Percentiles rank a stretch among this genome's conserved stretches.
These are phyloP conservation scores for Torulaspora quercuum DNA, from an alignment of 805 yeast genomes.

Conservation along the genomic window DNA sequence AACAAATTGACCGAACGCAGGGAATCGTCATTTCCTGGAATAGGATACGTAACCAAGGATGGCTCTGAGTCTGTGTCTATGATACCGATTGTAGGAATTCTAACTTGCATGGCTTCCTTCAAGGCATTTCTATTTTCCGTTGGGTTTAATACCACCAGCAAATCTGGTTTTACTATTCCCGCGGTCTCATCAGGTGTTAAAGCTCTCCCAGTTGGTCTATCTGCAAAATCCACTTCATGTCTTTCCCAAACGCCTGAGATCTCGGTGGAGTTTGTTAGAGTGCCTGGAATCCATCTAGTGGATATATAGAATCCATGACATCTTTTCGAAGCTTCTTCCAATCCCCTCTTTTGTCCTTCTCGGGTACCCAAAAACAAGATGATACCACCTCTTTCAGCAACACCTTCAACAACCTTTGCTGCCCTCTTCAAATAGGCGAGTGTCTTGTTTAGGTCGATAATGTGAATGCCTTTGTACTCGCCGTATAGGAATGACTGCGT, in stretches of 20 bases:
- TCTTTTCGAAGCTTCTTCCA: slow-evolving; percentile 76
- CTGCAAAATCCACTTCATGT: slow-evolving; percentile 73
- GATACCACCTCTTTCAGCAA: slow-evolving; percentile 80
- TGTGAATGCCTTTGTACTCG: slow-evolving; percentile 82
- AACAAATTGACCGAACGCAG: slow-evolving; percentile 75
- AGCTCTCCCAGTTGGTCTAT: slow-evolving; percentile 59
- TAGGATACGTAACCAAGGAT: slow-evolving; percentile 82
- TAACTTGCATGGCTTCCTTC: slow-evolving; percentile 71
- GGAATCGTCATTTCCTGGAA: slow-evolving; percentile 95
- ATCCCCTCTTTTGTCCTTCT: slow-evolving; percentile 68
- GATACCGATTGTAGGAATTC: slow-evolving; percentile 90
- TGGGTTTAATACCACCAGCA: slow-evolving; percentile 83
- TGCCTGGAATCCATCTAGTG: slow-evolving; percentile 91
- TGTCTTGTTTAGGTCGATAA: slow-evolving; percentile 87
- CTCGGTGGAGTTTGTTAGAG: slow-evolving; percentile 78
- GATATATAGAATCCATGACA: slow-evolving; percentile 77
- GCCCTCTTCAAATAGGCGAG: slow-evolving; percentile 73
- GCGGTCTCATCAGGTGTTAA: slow-evolving; percentile 49
- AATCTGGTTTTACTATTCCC: slow-evolving; percentile 76
- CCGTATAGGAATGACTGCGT: slow-evolving; percentile 88
- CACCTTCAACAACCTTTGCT: slow-evolving; percentile 75
- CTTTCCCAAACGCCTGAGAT: slow-evolving; percentile 58
- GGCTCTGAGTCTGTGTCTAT: slow-evolving; percentile 95
- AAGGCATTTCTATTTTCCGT: slow-evolving; percentile 77
- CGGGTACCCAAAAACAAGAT: slow-evolving; percentile 82